Evolutionary conservation across 805 yeast genomes (phyloP).

Genomic region (Blastobotrys peoriensis): DNA sequence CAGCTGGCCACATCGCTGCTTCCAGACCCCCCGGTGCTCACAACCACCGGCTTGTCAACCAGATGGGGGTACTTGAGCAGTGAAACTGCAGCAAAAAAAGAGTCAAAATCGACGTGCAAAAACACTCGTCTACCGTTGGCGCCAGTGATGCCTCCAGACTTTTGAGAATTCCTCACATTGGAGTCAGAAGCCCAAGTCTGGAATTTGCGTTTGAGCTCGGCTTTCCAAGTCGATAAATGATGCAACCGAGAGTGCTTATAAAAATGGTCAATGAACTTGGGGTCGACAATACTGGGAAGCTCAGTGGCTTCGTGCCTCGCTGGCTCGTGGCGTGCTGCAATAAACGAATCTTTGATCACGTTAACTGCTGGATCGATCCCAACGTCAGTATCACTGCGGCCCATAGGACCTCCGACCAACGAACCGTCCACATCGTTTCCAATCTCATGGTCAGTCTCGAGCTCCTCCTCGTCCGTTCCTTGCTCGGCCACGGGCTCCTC

Average conservation of each 20-base stretch:
- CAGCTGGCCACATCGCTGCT: constrained; percentile 85
- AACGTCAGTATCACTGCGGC: background rate
- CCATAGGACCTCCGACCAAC: background rate
- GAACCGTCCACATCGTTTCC: background rate
- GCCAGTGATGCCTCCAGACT: background rate
- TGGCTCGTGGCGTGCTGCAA: background rate
- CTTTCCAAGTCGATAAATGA: constrained; percentile 83
- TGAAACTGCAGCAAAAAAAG: constrained; percentile 87
- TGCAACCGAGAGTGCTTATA: constrained; percentile 82
- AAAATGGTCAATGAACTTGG: constrained; percentile 63
- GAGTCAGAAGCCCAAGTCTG: constrained; percentile 37
- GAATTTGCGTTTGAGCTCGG: constrained; percentile 60
- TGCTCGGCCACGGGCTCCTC: background rate
- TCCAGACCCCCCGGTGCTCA: constrained; percentile 34
- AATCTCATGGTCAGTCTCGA: background rate
- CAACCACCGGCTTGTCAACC: constrained; percentile 57
- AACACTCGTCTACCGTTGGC: constrained; percentile 32
- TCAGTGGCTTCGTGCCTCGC: background rate
- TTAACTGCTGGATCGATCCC: background rate
- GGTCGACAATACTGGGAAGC: constrained; percentile 59
- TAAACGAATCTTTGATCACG: background rate
- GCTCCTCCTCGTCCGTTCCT: background rate
- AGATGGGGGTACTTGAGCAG: constrained; percentile 50
- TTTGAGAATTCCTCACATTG: constrained; percentile 22
- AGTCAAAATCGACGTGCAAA: constrained; percentile 86